These are phyloP conservation scores for Aspergillus tamarii DNA, from an alignment of 2,329 filamentous ascomycete genomes.

Conservation along the genomic window DNA sequence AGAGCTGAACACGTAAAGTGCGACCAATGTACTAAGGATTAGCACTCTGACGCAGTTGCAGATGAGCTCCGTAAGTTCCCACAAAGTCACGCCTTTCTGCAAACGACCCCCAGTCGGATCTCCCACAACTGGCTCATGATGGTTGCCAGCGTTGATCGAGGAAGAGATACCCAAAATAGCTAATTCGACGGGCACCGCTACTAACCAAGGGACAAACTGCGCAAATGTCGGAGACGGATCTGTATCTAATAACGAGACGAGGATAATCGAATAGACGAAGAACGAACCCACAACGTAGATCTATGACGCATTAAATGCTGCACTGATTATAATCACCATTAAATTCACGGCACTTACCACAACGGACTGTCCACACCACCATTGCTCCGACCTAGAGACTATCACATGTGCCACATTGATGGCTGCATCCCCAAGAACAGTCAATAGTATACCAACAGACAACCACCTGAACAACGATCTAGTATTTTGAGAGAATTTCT, in stretches of 20 bases:
- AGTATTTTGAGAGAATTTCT: constrained; percentile 66
- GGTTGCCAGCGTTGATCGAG: constrained; percentile 67
- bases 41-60: constrained; percentile 71
- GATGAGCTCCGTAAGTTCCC: constrained; percentile 46
- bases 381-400: constrained; percentile 63
- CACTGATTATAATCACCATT: neutral
- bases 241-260: constrained; percentile 85
- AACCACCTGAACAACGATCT: constrained; percentile 77
- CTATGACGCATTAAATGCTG: constrained; percentile 49
- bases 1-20: constrained; percentile 60
- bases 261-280: constrained; percentile 83
- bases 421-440: constrained; percentile 74
- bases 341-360: constrained; percentile 61
- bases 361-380: constrained; percentile 81
- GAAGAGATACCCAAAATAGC: constrained; percentile 71
- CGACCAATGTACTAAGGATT: constrained; percentile 62
- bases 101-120: constrained; percentile 49
- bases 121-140: constrained; percentile 64
- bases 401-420: constrained; percentile 77
- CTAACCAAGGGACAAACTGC: constrained; percentile 78
- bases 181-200: constrained; percentile 73
- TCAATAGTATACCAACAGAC: constrained; percentile 69
- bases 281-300: constrained; percentile 83
- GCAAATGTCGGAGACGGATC: constrained; percentile 77
- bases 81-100: constrained; percentile 42